Percentiles rank a stretch among this genome's conserved stretches.
Conservation (phyloP, 805 yeast species). For the Pichia gijzeniarum region DNA sequence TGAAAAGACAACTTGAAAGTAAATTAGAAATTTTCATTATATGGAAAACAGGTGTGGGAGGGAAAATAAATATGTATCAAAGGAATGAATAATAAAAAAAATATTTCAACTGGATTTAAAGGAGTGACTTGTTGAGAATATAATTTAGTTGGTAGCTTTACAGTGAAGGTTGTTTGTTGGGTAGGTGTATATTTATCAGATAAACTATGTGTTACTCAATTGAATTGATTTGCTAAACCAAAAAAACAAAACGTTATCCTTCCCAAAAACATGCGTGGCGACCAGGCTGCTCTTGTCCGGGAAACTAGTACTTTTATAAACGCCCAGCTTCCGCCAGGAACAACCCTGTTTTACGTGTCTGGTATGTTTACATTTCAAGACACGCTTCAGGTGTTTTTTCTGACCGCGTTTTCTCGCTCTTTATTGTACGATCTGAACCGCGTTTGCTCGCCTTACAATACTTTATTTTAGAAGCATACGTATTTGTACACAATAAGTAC, state of each 20-base stretch:
- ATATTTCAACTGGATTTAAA: slow-evolving; percentile 6
- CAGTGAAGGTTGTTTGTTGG: background rate
- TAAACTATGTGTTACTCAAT: background rate
- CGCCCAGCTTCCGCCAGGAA: no score
- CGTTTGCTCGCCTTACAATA: background rate
- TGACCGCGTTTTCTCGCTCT: background rate
- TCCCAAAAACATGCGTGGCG: no score
- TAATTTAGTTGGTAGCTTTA: slow-evolving; percentile 2
- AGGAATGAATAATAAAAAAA: slow-evolving; percentile 4
- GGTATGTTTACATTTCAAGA: background rate
- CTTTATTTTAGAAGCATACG: background rate
- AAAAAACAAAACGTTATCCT: no score
- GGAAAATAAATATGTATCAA: background rate
- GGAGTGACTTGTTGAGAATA: slow-evolving; percentile 11
- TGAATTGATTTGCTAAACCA: background rate
- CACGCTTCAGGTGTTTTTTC: background rate
- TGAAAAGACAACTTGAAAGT: slow-evolving; percentile 12
- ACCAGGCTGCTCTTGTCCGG: no score
- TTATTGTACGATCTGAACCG: background rate
- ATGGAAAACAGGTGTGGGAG: background rate
- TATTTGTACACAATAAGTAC: background rate
- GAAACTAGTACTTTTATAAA: no score
- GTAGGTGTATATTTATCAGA: background rate
- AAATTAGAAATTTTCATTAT: slow-evolving; percentile 16
- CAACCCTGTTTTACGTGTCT: background rate